Conservation (phyloP, 805 yeast genomes). For the Cyberlindnera sargentensis region DNA sequence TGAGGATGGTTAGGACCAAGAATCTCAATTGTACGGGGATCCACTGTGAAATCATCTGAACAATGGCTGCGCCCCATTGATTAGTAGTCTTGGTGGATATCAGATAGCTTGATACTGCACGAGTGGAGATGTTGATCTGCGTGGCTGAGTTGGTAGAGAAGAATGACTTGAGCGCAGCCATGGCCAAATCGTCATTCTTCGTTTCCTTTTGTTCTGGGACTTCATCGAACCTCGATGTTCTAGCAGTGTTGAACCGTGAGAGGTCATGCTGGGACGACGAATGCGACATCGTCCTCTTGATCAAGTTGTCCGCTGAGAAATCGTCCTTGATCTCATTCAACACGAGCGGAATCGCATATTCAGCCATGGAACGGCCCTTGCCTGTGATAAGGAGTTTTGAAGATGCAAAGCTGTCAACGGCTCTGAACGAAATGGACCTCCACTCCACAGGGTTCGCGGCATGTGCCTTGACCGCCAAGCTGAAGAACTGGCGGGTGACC, state of each 20-base stretch:
- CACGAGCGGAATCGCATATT: slow-evolving; percentile 14
- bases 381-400: slow-evolving; percentile 22
- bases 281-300: slow-evolving; percentile 14
- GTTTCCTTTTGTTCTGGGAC: slow-evolving; percentile 12
- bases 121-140: slow-evolving; percentile 53
- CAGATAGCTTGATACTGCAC: slow-evolving; percentile 42
- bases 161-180: slow-evolving; percentile 43
- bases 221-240: slow-evolving; percentile 5
- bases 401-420: slow-evolving; percentile 30
- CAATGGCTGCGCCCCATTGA: slow-evolving; percentile 49
- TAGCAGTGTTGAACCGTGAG: slow-evolving; percentile 16
- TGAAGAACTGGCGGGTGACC: slow-evolving; percentile 26
- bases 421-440: slow-evolving; percentile 35
- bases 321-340: slow-evolving; percentile 13
- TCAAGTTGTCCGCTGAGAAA: slow-evolving; percentile 20
- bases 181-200: slow-evolving; percentile 26
- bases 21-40: slow-evolving; percentile 77
- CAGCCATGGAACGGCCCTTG: slow-evolving; percentile 12
- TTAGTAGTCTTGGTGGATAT: slow-evolving; percentile 27
- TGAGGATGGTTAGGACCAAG: slow-evolving; percentile 46
- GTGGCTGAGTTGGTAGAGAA: slow-evolving; percentile 58
- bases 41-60: slow-evolving; percentile 65
- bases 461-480: slow-evolving; percentile 7
- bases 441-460: slow-evolving; percentile 30
- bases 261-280: slow-evolving; percentile 20